These are phyloP conservation scores for Pseudocercospora fuligena DNA, from an alignment of 2,329 filamentous ascomycete genomes.

Conservation along the genomic window DNA sequence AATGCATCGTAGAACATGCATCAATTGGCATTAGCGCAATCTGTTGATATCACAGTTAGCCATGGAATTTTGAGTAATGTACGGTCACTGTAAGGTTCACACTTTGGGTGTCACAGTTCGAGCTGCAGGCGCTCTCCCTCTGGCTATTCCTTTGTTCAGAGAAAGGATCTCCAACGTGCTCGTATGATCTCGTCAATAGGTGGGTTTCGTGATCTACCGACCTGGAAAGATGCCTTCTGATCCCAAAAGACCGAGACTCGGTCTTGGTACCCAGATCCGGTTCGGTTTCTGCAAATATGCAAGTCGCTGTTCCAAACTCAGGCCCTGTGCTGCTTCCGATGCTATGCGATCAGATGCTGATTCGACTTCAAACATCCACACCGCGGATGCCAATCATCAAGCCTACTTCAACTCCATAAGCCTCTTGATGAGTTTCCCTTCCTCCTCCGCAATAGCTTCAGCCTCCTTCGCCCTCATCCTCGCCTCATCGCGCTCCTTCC, in stretches of 20 bases:
- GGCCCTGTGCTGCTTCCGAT: not conserved
- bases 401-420: constrained; percentile 1
- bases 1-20: not conserved
- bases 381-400: not conserved
- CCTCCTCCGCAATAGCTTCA: constrained; percentile 18
- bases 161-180: not conserved
- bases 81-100: not conserved
- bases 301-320: not conserved
- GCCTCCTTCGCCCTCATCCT: constrained; percentile 2
- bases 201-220: not conserved
- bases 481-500: not conserved
- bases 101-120: not conserved
- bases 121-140: not conserved
- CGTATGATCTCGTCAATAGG: not conserved
- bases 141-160: no score
- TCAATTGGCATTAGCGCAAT: not conserved
- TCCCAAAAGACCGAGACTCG: not conserved
- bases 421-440: constrained; percentile 20
- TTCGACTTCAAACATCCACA: not conserved
- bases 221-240: not conserved
- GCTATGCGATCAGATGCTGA: not conserved
- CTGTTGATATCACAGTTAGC: not conserved
- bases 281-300: not conserved
- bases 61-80: not conserved
- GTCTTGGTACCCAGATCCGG: not conserved